Evolutionary conservation across 805 yeast genomes (phyloP).

Genomic region (Candida chilensis): DNA sequence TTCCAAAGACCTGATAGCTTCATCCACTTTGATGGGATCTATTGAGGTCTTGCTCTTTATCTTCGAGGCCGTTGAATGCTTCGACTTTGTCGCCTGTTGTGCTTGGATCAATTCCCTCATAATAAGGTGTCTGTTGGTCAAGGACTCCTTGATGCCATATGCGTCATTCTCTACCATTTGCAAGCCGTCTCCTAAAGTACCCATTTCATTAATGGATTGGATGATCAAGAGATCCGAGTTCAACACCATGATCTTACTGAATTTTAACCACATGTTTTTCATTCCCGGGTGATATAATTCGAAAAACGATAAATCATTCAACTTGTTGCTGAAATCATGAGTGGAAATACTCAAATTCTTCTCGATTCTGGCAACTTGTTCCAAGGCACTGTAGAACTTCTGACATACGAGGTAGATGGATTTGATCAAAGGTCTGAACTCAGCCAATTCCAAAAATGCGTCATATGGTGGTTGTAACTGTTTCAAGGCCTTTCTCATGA

Average conservation of each 20-base stretch:
- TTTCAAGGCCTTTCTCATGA: conserved; percentile 81
- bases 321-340: conserved; percentile 35
- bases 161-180: conserved; percentile 62
- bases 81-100: conserved; percentile 60
- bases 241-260: conserved; percentile 58
- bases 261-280: conserved; percentile 69
- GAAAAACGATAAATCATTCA: conserved; percentile 27
- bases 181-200: conserved; percentile 70
- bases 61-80: conserved; percentile 63
- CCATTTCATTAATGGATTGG: conserved; percentile 62
- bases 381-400: conserved; percentile 41
- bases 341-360: conserved; percentile 33
- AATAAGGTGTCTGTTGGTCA: conserved; percentile 84
- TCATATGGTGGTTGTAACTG: conserved; percentile 91
- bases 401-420: conserved; percentile 53
- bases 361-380: conserved; percentile 47
- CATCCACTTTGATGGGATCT: conserved; percentile 85
- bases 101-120: conserved; percentile 86
- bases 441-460: conserved; percentile 70
- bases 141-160: conserved; percentile 81
- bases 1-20: conserved; percentile 74
- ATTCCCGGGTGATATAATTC: conserved; percentile 55
- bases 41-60: conserved; percentile 65
- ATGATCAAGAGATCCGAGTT: conserved; percentile 73
- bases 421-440: conserved; percentile 82